Conservation (phyloP, 1,284 basidiomycete genomes). For the Heterobasidion annosum region DNA sequence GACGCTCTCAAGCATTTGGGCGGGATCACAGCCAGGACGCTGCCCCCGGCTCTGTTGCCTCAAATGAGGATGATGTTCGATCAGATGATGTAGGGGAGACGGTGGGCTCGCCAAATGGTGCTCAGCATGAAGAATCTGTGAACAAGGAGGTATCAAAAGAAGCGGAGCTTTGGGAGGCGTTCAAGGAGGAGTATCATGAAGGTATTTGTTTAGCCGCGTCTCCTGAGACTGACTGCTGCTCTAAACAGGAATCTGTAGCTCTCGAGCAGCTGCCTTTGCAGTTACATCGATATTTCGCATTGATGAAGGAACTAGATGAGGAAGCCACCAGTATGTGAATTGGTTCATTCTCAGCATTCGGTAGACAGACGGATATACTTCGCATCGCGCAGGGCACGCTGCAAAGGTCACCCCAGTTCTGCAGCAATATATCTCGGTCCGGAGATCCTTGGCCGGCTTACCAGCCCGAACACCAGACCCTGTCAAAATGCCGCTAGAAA, state of each 20-base stretch:
- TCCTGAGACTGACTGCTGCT: not conserved
- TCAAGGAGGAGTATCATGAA: not conserved
- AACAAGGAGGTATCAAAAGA: not conserved
- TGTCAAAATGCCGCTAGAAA: no score
- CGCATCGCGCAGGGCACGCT: not conserved
- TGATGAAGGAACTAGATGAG: not conserved
- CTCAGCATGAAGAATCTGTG: not conserved
- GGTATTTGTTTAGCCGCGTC: not conserved
- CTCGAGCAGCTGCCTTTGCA: not conserved
- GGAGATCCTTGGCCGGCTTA: no score
- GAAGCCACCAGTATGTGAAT: not conserved
- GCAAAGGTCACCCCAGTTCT: no score
- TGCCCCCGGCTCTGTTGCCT: no score
- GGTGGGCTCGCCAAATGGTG: not conserved
- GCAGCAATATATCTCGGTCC: no score
- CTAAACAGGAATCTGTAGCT: not conserved
- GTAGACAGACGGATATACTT: no score
- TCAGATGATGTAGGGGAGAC: not conserved
- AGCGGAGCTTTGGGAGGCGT: not conserved
- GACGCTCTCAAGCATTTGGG: not conserved
- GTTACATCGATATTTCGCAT: not conserved
- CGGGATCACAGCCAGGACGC: not conserved
- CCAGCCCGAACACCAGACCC: no score
- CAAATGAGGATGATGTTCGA: not conserved
- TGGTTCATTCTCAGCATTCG: not conserved